Evolutionary conservation across 2,329 filamentous ascomycete species (phyloP), one percentile per base, ranked within the genome.

Genomic region (Phaeosphaeriaceae sp.): DNA sequence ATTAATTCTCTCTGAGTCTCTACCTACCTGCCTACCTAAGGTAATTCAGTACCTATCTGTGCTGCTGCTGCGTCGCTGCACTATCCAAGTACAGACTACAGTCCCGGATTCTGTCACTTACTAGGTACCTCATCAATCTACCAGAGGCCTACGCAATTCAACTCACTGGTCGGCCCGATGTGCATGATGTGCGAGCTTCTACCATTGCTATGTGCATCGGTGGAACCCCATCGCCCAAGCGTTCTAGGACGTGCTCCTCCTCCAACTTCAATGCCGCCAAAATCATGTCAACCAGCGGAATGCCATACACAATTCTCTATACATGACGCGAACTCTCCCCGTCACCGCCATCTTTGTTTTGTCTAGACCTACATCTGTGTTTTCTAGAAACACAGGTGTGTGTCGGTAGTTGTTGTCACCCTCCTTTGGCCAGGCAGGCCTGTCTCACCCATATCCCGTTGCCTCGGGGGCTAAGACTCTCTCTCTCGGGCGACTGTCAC

Each of bases 71-170:
- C n/a, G n/a, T n/a, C n/a, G n/a, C n/a, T n/a, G n/a, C n/a, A n/a
- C n/a, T n/a, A n/a, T n/a, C n/a, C n/a, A n/a, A n/a, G n/a, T n/a
- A n/a, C n/a, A n/a, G n/a, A n/a, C n/a, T n/a, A n/a, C n/a, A n/a
- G n/a, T n/a, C n/a, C n/a, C n/a, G n/a, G n/a, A n/a, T n/a, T n/a
- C n/a, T 39, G 42, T 52, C 50, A 51, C 46, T 46, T 57, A 37
- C 52, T 21, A n/a, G n/a, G n/a, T n/a, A 39, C 46, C 34, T 50
- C 57, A 44, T 54, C 51, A 54, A 57, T 52, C 48, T 57, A 6
- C 23, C 23, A 26, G 23, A 26, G 7, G 40, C 17, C 21, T 17
- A 15, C 21, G 15, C 13, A 29, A 2, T 15, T 29, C 9, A 30
- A 5, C 18, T 26, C 17, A 5, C 18, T 26, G 13, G 20, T 16